Percentiles rank a stretch among this genome's conserved stretches.
phyloP scores from a whole-genome alignment of 2,329 filamentous ascomycete species.

The Madurella mycetomatis region DNA sequence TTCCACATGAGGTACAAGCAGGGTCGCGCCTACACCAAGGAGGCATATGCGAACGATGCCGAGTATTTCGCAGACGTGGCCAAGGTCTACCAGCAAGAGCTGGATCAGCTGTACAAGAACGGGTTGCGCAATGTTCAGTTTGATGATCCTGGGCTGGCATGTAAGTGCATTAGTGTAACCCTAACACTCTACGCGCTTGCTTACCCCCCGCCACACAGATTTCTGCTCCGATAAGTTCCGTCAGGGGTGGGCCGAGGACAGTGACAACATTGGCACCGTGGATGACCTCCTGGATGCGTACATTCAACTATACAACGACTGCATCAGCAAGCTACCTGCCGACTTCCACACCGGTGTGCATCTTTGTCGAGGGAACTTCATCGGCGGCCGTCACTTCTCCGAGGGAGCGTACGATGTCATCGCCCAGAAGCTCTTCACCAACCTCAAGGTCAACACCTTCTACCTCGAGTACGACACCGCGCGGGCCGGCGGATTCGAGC shows the following conservation, averaged over 20 bases:
- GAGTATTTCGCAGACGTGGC: conserved; percentile 64
- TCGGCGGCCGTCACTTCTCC: conserved; percentile 61
- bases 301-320: conserved; percentile 72
- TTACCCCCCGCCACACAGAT: conserved; percentile 40
- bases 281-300: conserved; percentile 72
- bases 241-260: conserved; percentile 62
- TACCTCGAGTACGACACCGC: conserved; percentile 67
- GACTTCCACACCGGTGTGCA: conserved; percentile 77
- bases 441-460: conserved; percentile 61
- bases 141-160: conserved; percentile 63
- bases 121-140: conserved; percentile 64
- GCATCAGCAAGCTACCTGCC: conserved; percentile 55
- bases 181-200: background rate
- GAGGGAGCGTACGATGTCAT: conserved; percentile 65
- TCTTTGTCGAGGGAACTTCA: conserved; percentile 66
- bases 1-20: conserved; percentile 54
- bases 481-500: conserved; percentile 62
- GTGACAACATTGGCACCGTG: conserved; percentile 61
- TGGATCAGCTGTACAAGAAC: conserved; percentile 57
- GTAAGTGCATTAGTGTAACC: conserved; percentile 40
- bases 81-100: conserved; percentile 60
- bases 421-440: conserved; percentile 60
- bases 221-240: conserved; percentile 72
- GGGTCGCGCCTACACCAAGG: conserved; percentile 51
- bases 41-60: conserved; percentile 52